Evolutionary conservation across 2,329 filamentous ascomycete genomes (phyloP), one percentile per base, ranked within the genome.

Genomic region (Macrophomina pseudophaseolina): DNA sequence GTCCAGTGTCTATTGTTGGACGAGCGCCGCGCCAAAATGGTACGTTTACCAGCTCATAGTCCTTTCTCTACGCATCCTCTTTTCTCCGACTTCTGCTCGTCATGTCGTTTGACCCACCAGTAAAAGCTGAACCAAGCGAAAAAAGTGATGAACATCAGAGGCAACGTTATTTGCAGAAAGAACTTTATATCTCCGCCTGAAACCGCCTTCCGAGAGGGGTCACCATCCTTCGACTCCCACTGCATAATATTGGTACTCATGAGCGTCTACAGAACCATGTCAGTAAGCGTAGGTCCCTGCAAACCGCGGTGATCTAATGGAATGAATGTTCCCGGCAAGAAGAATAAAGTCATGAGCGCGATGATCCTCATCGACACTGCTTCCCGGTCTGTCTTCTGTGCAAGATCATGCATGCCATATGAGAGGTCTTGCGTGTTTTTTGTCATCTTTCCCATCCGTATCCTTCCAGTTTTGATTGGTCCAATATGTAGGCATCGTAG

Each of bases 291-390:
- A 12, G 35, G 11, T 38, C 4, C 35, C 11, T 12, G 12, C 7
- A 14, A 11, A 64, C 11, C 52, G 28, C n/a, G n/a, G 46, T 14
- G 52, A 33, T 72, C 77, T 70, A 73, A 81, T 80, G 8, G 78
- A 79, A 81, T 77, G 67, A 81, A 82, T 0, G 79, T 81, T 1
- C 75, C 80, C 2, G 80, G 80, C 0, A 82, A 70, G 64, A 80
- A 82, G 65, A 82, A 79, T 0, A 81, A 66, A 0, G 80, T 81
- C 1, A 82, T 80, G 0, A 78, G 69, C 0, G 80, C 81, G 59
- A 81, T 81, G 14, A 80, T 75, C 18, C 75, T 71, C 80, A 81
- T 82, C 0, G 78, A 79, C 0, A 80, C 75, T 0, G 80, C 80
- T 69, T 81, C 80, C 59, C 75, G 69, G 59, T 78, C 74, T 0